A percentile compares a stretch with the other conserved stretches of the same genome.
These are phyloP conservation scores for Escovopsis sp. DNA, from an alignment of 2,329 filamentous ascomycete species.

Conservation along the genomic window DNA sequence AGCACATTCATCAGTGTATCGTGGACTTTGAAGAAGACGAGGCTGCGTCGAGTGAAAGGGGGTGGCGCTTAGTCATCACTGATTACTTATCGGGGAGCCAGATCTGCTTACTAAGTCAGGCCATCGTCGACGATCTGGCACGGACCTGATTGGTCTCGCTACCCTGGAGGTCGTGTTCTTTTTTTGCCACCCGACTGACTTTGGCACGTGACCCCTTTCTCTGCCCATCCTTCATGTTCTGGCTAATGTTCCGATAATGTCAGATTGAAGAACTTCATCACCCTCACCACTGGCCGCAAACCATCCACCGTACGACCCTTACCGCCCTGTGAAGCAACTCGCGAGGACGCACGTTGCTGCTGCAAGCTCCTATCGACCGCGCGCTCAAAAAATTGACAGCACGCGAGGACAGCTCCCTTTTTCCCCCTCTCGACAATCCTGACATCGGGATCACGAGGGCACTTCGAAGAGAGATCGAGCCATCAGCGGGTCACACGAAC, in stretches of 20 bases:
- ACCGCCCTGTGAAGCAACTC: not conserved
- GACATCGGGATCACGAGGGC: no score
- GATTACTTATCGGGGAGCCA: no score
- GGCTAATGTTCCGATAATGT: constrained; percentile 8
- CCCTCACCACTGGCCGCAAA: constrained; percentile 5
- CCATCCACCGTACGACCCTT: constrained; percentile 2
- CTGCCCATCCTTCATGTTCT: constrained; percentile 16
- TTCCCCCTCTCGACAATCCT: no score
- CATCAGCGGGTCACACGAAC: no score
- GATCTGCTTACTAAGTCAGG: no score
- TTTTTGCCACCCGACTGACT: constrained; percentile 2
- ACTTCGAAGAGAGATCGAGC: no score
- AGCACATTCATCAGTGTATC: no score
- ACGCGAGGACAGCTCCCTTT: no score
- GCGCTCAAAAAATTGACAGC: not conserved
- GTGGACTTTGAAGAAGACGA: not conserved
- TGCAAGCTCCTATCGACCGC: not conserved
- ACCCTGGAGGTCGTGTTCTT: not conserved
- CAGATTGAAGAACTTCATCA: constrained; percentile 12
- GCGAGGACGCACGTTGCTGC: not conserved
- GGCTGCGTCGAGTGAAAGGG: no score
- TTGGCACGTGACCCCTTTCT: constrained; percentile 13
- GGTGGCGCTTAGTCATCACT: no score
- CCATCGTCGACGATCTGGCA: no score
- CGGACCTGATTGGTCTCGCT: no score